These are phyloP conservation scores for Talaromyces sp. DNA, from an alignment of 2,329 filamentous ascomycete genomes.

Conservation along the genomic window DNA sequence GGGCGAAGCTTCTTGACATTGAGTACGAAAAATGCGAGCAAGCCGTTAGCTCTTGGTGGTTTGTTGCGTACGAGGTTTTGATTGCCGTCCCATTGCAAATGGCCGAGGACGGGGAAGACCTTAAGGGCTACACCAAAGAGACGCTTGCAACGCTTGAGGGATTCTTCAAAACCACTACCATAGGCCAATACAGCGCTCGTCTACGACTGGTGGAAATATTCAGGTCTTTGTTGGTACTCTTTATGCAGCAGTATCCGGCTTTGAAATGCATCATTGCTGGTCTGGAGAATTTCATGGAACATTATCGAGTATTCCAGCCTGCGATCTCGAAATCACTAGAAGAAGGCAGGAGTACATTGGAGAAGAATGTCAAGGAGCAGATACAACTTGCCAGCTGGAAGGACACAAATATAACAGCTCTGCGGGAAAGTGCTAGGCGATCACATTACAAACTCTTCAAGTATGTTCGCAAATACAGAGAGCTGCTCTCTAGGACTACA, in stretches of 20 bases:
- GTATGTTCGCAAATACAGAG: conserved; percentile 83
- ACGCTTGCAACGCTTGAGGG: conserved; percentile 71
- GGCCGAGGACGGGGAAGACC: conserved; percentile 53
- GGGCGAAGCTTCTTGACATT: conserved; percentile 81
- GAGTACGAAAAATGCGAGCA: conserved; percentile 72
- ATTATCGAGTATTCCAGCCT: conserved; percentile 68
- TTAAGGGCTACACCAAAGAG: conserved; percentile 61
- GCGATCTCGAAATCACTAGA: conserved; percentile 61
- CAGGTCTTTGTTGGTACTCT: conserved; percentile 60
- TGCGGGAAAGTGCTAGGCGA: conserved; percentile 81
- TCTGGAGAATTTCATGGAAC: conserved; percentile 70
- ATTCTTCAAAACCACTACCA: conserved; percentile 73
- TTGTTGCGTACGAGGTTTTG: conserved; percentile 86
- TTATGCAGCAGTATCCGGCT: conserved; percentile 55
- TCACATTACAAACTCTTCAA: conserved; percentile 92
- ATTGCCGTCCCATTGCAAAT: conserved; percentile 70
- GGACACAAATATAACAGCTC: conserved; percentile 86
- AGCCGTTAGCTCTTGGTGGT: conserved; percentile 90
- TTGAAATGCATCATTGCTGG: conserved; percentile 59
- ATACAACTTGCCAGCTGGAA: conserved; percentile 95
- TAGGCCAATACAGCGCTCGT: conserved; percentile 75
- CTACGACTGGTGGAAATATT: conserved; percentile 63
- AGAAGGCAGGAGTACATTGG: conserved; percentile 67
- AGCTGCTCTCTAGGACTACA: conserved; percentile 71
- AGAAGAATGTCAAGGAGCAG: conserved; percentile 91